phyloP scores from a whole-genome alignment of 169 alveolate species.

The Nephromyces sp. region DNA sequence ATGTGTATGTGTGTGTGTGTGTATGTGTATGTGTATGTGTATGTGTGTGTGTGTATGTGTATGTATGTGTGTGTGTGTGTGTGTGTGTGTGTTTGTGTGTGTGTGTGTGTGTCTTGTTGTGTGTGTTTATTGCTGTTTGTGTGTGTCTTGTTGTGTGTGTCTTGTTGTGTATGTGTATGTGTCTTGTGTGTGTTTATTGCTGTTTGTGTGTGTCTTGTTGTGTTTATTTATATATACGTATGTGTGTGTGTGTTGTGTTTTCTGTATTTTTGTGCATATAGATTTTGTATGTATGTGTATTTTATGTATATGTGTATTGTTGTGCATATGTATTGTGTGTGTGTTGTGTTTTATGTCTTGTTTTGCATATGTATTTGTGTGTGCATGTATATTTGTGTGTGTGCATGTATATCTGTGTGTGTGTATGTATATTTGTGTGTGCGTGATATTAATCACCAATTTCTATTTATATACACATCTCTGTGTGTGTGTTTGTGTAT shows the following conservation, averaged over 20 bases:
- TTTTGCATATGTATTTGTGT: neutral
- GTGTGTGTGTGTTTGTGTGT: too few relatives aligned
- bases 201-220: neutral
- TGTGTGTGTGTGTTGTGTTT: neutral
- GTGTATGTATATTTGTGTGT: too few relatives aligned
- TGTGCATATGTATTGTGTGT: neutral
- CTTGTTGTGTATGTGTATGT: neutral
- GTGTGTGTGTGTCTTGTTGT: too few relatives aligned
- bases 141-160: neutral
- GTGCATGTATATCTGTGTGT: too few relatives aligned
- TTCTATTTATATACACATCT: neutral
- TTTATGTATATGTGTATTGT: neutral
- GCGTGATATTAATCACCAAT: neutral
- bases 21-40: neutral
- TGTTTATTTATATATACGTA: neutral
- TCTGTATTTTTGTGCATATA: neutral
- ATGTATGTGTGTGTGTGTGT: neutral
- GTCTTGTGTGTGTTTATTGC: neutral
- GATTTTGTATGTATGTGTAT: neutral
- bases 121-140: neutral
- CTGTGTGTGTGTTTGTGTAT: neutral
- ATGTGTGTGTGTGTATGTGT: neutral
- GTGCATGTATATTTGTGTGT: neutral
- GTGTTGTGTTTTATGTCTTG: neutral
- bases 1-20: neutral